These are phyloP conservation scores for Capsella rubella DNA, from an alignment of 441 rosid species.

Conservation along the genomic window DNA sequence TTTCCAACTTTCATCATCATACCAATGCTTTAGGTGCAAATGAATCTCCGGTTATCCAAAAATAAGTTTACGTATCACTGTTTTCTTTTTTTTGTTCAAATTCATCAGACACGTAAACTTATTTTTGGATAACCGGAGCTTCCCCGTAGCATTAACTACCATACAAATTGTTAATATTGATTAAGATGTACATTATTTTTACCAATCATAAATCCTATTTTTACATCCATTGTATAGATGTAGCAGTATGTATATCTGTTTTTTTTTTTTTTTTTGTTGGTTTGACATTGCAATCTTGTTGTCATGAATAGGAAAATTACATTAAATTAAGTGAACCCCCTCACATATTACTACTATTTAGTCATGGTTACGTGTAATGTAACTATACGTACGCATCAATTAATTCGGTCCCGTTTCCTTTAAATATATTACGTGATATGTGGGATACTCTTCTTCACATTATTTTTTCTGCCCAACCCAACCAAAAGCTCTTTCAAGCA, in stretches of 20 bases:
- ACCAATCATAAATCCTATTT: too few species aligned
- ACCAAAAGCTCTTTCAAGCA: slow-evolving; percentile 2
- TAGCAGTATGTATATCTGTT: not conserved
- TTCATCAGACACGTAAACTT: not conserved
- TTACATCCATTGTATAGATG: not conserved
- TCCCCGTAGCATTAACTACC: not conserved
- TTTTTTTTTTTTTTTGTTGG: not conserved
- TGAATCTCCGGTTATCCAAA: too few species aligned
- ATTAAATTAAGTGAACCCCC: slow-evolving; percentile 24
- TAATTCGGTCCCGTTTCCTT: slow-evolving; percentile 33
- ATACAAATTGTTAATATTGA: not conserved
- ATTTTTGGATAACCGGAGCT: not conserved
- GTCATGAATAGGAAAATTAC: slow-evolving; percentile 10
- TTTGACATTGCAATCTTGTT: not conserved
- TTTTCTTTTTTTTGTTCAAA: not conserved
- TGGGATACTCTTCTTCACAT: slow-evolving; percentile 12
- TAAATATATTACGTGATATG: slow-evolving; percentile 27
- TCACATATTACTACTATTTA: not conserved
- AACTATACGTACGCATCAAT: slow-evolving; percentile 19
- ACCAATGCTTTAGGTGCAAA: too few species aligned
- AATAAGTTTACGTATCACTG: too few species aligned
- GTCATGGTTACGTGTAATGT: slow-evolving; percentile 35
- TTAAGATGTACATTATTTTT: not conserved
- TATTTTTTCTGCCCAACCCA: not conserved
- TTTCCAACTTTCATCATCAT: not conserved